Conservation (phyloP, 1,284 basidiomycete species). For the Sanguinoderma infundibulare region DNA sequence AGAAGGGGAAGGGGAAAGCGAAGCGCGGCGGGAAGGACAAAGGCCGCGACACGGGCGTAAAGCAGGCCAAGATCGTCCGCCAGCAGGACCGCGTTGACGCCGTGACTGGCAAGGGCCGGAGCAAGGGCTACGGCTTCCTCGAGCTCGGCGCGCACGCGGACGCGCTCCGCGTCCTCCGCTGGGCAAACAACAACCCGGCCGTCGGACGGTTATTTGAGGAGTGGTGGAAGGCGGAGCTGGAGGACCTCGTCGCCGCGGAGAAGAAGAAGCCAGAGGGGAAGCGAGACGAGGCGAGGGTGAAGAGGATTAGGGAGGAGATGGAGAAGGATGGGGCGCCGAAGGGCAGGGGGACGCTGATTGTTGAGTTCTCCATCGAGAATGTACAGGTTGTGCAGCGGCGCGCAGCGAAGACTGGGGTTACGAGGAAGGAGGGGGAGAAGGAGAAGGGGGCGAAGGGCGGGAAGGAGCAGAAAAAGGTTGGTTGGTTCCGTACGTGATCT, state of each 20-base stretch:
- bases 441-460: conserved; percentile 9
- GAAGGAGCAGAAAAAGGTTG: conserved; percentile 31
- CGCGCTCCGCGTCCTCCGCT: conserved; percentile 89
- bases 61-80: conserved; percentile 91
- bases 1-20: conserved; percentile 28
- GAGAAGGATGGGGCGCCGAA: conserved; percentile 51
- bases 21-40: conserved; percentile 29
- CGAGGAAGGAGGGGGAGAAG: conserved; percentile 1
- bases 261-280: conserved; percentile 46
- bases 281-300: conserved; percentile 56
- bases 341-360: conserved; percentile 70
- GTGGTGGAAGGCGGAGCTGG: conserved; percentile 87
- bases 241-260: conserved; percentile 68
- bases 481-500: conserved; percentile 13
- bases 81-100: conserved; percentile 88
- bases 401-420: conserved; percentile 42
- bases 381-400: conserved; percentile 83
- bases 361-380: conserved; percentile 95
- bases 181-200: conserved; percentile 89
- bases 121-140: conserved; percentile 95
- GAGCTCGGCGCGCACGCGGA: conserved; percentile 90
- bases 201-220: conserved; percentile 67
- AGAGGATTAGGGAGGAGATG: conserved; percentile 65
- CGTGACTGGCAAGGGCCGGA: conserved; percentile 84
- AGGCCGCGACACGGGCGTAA: conserved; percentile 66